A percentile compares a stretch with the other conserved stretches of the same genome.
phyloP scores from a whole-genome alignment of 2,329 filamentous ascomycete species.

The Aschersonia sp. region DNA sequence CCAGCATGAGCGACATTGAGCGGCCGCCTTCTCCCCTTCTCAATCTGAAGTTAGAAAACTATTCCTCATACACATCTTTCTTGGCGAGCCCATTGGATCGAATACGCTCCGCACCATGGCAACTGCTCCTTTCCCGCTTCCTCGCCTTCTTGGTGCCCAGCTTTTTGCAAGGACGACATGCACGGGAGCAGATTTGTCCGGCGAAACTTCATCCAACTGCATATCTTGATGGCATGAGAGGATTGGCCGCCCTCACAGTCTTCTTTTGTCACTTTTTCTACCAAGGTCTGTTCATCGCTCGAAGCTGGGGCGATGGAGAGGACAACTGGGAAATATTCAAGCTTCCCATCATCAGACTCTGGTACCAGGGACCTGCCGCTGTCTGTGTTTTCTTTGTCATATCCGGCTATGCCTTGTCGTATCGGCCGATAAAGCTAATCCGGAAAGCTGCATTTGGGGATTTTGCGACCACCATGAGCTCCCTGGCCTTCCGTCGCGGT shows the following conservation, averaged over 20 bases:
- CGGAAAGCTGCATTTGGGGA: constrained; percentile 21
- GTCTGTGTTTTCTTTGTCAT: constrained; percentile 50
- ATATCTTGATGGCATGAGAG: constrained; percentile 44
- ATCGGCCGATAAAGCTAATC: constrained; percentile 33
- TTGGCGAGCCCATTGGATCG: constrained; percentile 9
- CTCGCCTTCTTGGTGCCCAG: constrained; percentile 36
- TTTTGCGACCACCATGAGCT: constrained; percentile 30
- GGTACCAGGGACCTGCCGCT: constrained; percentile 40
- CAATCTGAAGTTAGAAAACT: constrained; percentile 7
- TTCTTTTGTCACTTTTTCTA: constrained; percentile 43
- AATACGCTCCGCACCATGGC: constrained; percentile 19
- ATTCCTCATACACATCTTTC: constrained; percentile 9
- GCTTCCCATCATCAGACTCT: constrained; percentile 37
- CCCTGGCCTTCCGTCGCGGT: constrained; percentile 34
- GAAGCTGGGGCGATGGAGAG: constrained; percentile 30
- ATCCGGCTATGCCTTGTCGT: constrained; percentile 44
- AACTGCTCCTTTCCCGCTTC: constrained; percentile 20
- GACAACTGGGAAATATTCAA: constrained; percentile 32
- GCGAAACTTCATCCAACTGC: constrained; percentile 34
- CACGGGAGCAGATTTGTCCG: constrained; percentile 23
- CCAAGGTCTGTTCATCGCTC: constrained; percentile 34
- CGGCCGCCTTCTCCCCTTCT: not conserved
- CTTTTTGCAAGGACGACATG: constrained; percentile 31
- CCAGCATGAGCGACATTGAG: constrained; percentile 23
- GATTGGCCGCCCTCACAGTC: constrained; percentile 39